phyloP scores from a whole-genome alignment of 2,329 filamentous ascomycete species.

The Botryotinia calthae region DNA sequence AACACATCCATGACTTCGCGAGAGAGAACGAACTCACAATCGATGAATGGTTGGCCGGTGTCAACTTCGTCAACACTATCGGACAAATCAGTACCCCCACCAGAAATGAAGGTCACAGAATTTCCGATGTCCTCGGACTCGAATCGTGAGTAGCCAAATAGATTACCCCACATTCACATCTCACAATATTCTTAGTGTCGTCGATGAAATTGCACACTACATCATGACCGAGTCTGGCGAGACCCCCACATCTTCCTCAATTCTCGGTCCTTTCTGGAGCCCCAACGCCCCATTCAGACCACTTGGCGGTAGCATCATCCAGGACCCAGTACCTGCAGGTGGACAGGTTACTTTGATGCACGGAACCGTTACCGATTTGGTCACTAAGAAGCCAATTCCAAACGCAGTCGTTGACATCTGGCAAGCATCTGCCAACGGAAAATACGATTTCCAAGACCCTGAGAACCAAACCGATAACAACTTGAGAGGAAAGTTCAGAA shows the following conservation, averaged over 20 bases:
- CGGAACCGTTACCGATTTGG: constrained; percentile 50
- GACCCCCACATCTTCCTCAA: constrained; percentile 56
- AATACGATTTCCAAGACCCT: constrained; percentile 61
- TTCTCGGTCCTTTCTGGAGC: constrained; percentile 84
- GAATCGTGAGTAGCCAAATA: constrained; percentile 58
- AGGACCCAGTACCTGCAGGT: constrained; percentile 45
- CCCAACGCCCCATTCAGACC: constrained; percentile 65
- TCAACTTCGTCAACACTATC: constrained; percentile 72
- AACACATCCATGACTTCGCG: constrained; percentile 74
- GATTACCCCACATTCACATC: not conserved
- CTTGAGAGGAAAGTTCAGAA: constrained; percentile 58
- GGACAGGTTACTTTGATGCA: constrained; percentile 59
- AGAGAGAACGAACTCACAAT: constrained; percentile 74
- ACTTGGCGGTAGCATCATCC: constrained; percentile 67
- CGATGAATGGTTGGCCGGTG: constrained; percentile 74
- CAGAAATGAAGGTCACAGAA: constrained; percentile 70
- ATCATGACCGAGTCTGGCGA: constrained; percentile 28
- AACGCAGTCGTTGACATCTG: constrained; percentile 62
- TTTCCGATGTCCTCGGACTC: constrained; percentile 71
- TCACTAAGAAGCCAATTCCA: constrained; percentile 30
- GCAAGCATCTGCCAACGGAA: constrained; percentile 58
- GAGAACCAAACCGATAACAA: constrained; percentile 59
- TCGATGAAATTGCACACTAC: constrained; percentile 50
- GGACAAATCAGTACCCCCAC: constrained; percentile 64
- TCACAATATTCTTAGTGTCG: constrained; percentile 46